Conservation (phyloP, 2,329 filamentous ascomycete species). For the Epichloe sp. region DNA sequence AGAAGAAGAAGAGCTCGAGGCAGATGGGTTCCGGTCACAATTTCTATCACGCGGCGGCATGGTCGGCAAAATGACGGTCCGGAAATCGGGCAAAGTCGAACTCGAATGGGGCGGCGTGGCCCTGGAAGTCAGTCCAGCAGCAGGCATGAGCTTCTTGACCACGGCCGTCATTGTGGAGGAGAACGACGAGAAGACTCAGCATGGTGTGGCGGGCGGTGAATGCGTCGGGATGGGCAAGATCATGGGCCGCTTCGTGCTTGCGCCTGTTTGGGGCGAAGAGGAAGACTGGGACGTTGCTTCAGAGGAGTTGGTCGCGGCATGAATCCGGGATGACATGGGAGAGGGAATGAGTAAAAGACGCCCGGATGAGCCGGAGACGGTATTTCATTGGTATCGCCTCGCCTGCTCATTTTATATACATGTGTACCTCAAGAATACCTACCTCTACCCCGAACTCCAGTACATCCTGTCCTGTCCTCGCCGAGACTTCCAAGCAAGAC, state of each 20-base stretch:
- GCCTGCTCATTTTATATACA: too few species aligned
- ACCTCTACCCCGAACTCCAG: not conserved
- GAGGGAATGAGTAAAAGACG: not conserved
- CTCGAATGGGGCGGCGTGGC: constrained; percentile 48
- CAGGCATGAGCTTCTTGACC: constrained; percentile 42
- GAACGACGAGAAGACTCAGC: constrained; percentile 36
- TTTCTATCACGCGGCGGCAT: constrained; percentile 39
- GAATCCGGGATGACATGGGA: not conserved
- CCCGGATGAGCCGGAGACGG: not conserved
- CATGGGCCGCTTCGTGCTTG: constrained; percentile 47
- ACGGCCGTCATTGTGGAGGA: constrained; percentile 47
- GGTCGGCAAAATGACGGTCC: constrained; percentile 46
- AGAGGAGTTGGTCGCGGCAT: constrained; percentile 17
- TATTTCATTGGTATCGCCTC: too few species aligned
- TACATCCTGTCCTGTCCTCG: not conserved
- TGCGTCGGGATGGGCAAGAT: constrained; percentile 51
- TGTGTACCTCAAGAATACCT: not conserved
- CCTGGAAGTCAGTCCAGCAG: constrained; percentile 37
- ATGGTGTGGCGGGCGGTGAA: constrained; percentile 30
- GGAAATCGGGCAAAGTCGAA: constrained; percentile 48
- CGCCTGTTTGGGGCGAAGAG: constrained; percentile 44
- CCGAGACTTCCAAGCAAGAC: not conserved
- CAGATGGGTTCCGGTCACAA: constrained; percentile 23
- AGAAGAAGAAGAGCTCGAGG: constrained; percentile 20
- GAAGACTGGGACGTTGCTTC: constrained; percentile 38